Conservation (phyloP, 2,329 filamentous ascomycete genomes). For the Zasmidium angulare region DNA sequence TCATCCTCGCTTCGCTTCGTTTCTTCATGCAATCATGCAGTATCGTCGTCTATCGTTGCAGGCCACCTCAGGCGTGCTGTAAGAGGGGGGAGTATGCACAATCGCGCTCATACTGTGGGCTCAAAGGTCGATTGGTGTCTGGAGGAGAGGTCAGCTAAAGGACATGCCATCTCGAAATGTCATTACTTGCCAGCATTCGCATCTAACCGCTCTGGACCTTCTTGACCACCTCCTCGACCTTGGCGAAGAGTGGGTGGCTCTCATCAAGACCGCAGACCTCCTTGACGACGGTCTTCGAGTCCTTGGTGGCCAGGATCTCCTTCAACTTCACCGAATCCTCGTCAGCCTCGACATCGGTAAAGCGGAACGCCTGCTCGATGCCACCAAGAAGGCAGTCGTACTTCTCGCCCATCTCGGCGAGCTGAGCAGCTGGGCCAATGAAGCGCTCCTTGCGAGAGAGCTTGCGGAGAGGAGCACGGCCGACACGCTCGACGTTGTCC, state of each 20-base stretch:
- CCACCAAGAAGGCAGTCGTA: slow-evolving; percentile 75
- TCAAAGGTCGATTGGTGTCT: background rate
- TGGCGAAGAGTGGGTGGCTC: slow-evolving; percentile 72
- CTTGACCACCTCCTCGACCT: slow-evolving; percentile 74
- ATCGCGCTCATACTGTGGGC: background rate
- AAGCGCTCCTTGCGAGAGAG: slow-evolving; percentile 94
- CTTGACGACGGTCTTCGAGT: slow-evolving; percentile 71
- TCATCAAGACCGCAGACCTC: slow-evolving; percentile 80
- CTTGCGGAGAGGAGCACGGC: slow-evolving; percentile 91
- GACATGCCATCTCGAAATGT: background rate
- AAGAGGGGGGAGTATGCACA: background rate
- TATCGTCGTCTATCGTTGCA: slow-evolving; percentile 1
- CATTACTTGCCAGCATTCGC: background rate
- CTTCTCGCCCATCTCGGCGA: slow-evolving; percentile 76
- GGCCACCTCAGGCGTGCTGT: background rate
- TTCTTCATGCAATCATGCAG: slow-evolving; percentile 6
- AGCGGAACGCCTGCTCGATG: slow-evolving; percentile 88
- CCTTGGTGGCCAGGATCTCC: slow-evolving; percentile 75
- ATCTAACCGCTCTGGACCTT: slow-evolving; percentile 64
- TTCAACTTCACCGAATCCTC: slow-evolving; percentile 85
- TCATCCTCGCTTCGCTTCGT: slow-evolving; percentile 6
- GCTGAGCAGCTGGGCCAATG: slow-evolving; percentile 83
- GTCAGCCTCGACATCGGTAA: slow-evolving; percentile 91
- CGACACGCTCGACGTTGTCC: slow-evolving; percentile 92
- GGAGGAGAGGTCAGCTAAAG: background rate